Conservation (phyloP, 495 filamentous ascomycete species). For the Penicillium fimorum region DNA sequence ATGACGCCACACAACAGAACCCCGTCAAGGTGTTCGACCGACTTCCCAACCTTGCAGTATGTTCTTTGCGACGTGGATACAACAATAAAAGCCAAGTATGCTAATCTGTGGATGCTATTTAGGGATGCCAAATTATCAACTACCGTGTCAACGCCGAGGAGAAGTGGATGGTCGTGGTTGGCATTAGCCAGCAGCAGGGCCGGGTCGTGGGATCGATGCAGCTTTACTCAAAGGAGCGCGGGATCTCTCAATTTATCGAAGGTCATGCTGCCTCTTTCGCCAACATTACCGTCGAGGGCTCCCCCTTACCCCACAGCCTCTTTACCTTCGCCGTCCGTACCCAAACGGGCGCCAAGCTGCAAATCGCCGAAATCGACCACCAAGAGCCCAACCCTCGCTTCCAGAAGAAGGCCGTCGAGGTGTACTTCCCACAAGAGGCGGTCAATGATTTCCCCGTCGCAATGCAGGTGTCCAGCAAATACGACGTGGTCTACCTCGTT, state of each 20-base stretch:
- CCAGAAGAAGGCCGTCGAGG: constrained; percentile 91
- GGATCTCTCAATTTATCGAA: constrained; percentile 97
- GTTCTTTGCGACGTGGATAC: constrained; percentile 26
- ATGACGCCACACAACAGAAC: constrained; percentile 69
- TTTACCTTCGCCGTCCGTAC: constrained; percentile 96
- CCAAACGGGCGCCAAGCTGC: constrained; percentile 85
- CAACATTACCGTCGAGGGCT: constrained; percentile 81
- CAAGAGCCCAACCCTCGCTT: constrained; percentile 82
- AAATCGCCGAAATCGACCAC: constrained; percentile 97
- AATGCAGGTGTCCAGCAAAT: constrained; percentile 94
- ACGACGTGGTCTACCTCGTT: constrained; percentile 92
- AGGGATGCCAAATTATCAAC: constrained; percentile 99
- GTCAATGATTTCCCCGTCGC: constrained; percentile 97
- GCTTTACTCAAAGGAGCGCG: constrained; percentile 90
- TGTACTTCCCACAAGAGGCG: constrained; percentile 95
- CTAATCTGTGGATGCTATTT: constrained; percentile 19
- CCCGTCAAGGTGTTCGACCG: constrained; percentile 92
- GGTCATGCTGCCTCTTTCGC: constrained; percentile 96
- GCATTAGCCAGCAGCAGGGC: constrained; percentile 88
- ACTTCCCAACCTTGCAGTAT: constrained; percentile 80
- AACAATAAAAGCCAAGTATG: constrained; percentile 1
- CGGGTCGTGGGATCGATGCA: constrained; percentile 96
- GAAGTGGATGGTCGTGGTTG: constrained; percentile 97
- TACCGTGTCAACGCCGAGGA: constrained; percentile 94
- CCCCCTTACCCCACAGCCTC: constrained; percentile 85